Base-by-base conservation (phyloP, 192 early-diverging fungal species). In the Rhizophagus prolifer region DNA sequence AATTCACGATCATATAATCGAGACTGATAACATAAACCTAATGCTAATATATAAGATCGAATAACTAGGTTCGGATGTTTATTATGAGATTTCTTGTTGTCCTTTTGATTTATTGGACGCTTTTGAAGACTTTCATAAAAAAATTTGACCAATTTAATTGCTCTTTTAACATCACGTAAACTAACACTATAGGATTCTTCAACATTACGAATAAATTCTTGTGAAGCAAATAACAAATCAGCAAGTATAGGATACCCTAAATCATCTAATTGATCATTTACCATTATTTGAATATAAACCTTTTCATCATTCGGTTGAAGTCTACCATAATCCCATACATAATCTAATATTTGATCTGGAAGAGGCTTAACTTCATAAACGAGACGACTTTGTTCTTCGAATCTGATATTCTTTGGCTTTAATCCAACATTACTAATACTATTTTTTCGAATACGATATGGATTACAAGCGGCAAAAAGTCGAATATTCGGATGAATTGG, bases 381-480 rank as follows among this genome's bases (percentile, higher is more conserved):
- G 25, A 77, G 75, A 23, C 74, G 7, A 28, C 75, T 77, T 46
- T 72, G 64, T 69, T 77, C 64, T 70, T 71, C 65, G 14, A 41
- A 67, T 10, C 34, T 67, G 0, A 54, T n/a, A 54, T 70, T 70
- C 9, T 34, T 65, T 34, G 36, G n/a, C 31, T 47, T 77, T 70
- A 77, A 30, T n/a, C 75, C 75, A 16, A 44, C 75, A 19, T 28
- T 71, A 19, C 36, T 77, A 19, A 46, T n/a, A 46, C 30, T 74
- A 2, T n/a, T 77, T 9, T 23, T 70, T 13, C 67, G 30, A 28
- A 77, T 44, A 19, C 75, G 70, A 47, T 77, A 77, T 41, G 75
- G 75, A 77, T 77, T 77, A 54, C 75, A 77, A 4, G 75, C 75
- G 8, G 75, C 75, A 65, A 77, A 70, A 12, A 77, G n/a, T 21